Evolutionary conservation across 2,329 filamentous ascomycete genomes (phyloP).

Genomic region (Dactylonectria estremocensis): DNA sequence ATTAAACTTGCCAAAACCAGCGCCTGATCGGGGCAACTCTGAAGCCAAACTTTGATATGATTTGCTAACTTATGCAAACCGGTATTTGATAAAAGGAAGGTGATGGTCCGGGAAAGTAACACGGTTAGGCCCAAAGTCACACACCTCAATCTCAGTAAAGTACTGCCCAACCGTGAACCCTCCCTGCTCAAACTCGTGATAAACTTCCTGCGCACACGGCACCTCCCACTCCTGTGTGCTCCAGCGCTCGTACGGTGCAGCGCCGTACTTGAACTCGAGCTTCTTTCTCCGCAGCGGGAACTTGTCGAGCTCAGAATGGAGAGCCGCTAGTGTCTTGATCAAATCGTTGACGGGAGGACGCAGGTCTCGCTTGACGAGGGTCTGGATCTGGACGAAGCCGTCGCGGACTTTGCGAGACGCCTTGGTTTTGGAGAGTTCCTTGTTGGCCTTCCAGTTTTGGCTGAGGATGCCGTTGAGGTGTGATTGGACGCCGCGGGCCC

Average conservation of each 20-base stretch:
- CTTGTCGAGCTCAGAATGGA: conserved; percentile 10
- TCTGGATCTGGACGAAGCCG: conserved; percentile 26
- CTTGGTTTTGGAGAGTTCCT: conserved; percentile 24
- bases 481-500: neutral
- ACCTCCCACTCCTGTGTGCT: neutral
- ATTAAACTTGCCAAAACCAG: neutral
- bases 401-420: conserved; percentile 20
- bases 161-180: neutral
- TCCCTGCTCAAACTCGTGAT: neutral
- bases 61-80: neutral
- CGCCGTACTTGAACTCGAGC: conserved; percentile 8
- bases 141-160: neutral
- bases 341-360: neutral
- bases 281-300: conserved; percentile 6
- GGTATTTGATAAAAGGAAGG: neutral
- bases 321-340: conserved; percentile 8
- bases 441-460: conserved; percentile 26
- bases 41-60: neutral
- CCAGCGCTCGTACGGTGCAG: conserved; percentile 8
- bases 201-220: neutral
- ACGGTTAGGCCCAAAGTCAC: neutral
- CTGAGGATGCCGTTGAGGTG: conserved; percentile 14
- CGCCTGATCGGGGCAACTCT: neutral
- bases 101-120: neutral
- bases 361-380: conserved; percentile 11